Evolutionary conservation across 331 rosid species (phyloP).

Genomic region (Pyrus hybrid): DNA sequence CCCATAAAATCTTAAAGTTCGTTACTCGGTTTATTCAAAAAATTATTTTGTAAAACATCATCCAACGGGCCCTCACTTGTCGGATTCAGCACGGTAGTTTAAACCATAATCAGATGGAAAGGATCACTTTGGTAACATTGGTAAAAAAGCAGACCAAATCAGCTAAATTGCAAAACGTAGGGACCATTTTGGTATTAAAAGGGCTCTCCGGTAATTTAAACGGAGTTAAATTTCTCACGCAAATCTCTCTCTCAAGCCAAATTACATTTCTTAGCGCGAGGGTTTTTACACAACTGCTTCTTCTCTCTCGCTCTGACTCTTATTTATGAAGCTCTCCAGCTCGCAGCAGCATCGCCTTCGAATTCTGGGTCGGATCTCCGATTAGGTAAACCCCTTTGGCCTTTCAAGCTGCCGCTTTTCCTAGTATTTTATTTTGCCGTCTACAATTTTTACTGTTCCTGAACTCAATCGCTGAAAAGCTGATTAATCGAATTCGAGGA

Average conservation of each 20-base stretch:
- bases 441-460: neutral
- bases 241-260: neutral
- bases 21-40: too few species aligned
- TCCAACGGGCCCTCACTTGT: too few species aligned
- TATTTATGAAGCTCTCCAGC: neutral
- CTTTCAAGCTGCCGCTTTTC: neutral
- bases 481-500: neutral
- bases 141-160: too few species aligned
- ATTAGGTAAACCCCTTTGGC: neutral
- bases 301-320: neutral
- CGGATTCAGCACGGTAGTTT: too few species aligned
- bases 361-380: conserved; percentile 3
- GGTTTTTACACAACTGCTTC: neutral
- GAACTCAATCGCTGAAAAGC: neutral
- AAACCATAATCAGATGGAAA: too few species aligned
- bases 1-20: too few species aligned
- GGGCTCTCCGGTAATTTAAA: neutral
- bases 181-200: neutral
- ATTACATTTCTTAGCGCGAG: neutral
- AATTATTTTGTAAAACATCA: too few species aligned
- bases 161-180: too few species aligned
- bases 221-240: neutral
- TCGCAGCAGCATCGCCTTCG: neutral
- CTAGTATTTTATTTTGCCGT: neutral
- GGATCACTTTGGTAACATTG: too few species aligned